Percentiles rank a stretch among this genome's conserved stretches.
Conservation (phyloP, 176 grass and related monocot genomes). For the Rhipidocladum racemiflorum region DNA sequence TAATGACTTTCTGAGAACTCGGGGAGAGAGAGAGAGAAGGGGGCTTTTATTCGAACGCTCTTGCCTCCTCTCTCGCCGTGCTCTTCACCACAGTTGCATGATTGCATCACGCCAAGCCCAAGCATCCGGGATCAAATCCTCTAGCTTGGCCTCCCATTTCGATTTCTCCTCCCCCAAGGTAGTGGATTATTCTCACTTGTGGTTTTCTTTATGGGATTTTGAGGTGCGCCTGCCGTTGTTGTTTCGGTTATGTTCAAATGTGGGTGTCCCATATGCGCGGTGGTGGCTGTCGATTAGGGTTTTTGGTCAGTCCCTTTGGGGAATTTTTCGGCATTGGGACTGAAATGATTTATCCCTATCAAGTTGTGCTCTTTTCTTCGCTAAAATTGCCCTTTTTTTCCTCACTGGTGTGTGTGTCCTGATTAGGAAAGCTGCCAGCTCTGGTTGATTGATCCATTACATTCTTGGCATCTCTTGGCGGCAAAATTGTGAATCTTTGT, state of each 20-base stretch:
- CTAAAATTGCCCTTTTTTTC: background rate
- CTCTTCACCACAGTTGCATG: conserved; percentile 22
- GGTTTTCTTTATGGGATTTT: background rate
- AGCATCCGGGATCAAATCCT: conserved; percentile 27
- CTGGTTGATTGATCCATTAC: background rate
- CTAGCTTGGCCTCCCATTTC: conserved; percentile 1
- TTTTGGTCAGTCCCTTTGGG: background rate
- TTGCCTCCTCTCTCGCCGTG: conserved; percentile 48
- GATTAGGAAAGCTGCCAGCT: background rate
- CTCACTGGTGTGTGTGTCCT: background rate
- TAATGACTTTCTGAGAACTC: background rate
- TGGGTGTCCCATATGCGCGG: background rate
- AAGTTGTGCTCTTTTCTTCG: conserved; percentile 6
- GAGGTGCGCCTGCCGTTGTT: background rate
- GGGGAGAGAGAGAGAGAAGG: background rate
- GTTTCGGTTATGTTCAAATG: background rate
- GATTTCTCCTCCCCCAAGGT: conserved; percentile 30
- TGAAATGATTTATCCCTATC: background rate
- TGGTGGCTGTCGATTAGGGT: conserved; percentile 3
- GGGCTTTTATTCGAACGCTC: conserved; percentile 90
- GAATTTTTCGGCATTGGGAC: background rate
- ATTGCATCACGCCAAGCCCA: conserved; percentile 22
- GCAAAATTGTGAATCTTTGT: background rate
- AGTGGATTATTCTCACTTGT: background rate
- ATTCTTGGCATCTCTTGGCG: background rate